Conservation (phyloP, 2,329 filamentous ascomycete genomes). For the Hymenoscyphus salicellus region DNA sequence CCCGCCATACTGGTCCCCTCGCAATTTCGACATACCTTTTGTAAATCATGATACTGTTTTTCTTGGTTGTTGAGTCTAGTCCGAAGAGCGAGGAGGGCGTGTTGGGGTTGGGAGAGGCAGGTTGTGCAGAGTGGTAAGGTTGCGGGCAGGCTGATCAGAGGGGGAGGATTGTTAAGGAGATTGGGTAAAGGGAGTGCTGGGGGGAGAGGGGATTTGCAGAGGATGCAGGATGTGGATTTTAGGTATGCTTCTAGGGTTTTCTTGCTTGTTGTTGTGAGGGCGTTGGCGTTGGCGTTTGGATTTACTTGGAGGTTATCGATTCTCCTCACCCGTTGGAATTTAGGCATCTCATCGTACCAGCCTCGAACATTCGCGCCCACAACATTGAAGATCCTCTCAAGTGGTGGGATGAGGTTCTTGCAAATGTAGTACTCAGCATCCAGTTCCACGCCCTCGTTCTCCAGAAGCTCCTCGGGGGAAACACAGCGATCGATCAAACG, state of each 20-base stretch:
- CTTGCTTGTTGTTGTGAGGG: conserved; percentile 29
- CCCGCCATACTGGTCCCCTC: conserved; percentile 63
- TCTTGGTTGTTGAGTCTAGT: conserved; percentile 61
- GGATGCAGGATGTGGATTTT: conserved; percentile 72
- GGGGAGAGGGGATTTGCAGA: conserved; percentile 57
- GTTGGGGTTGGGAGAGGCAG: conserved; percentile 55
- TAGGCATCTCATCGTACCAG: conserved; percentile 98
- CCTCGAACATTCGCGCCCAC: conserved; percentile 84
- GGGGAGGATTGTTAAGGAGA: neutral
- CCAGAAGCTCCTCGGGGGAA: conserved; percentile 76
- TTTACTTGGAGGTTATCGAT: neutral
- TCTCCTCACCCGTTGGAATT: conserved; percentile 71
- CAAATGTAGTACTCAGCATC: conserved; percentile 96
- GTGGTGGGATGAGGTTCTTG: conserved; percentile 90
- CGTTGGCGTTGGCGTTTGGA: neutral
- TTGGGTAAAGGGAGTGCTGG: conserved; percentile 38
- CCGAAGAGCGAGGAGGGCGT: conserved; percentile 63
- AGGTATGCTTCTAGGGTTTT: conserved; percentile 94
- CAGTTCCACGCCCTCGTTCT: conserved; percentile 72
- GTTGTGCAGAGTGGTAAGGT: conserved; percentile 43
- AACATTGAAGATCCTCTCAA: conserved; percentile 95
- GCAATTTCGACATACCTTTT: conserved; percentile 76
- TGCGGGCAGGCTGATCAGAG: conserved; percentile 37
- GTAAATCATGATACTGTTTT: conserved; percentile 59
- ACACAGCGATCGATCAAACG: conserved; percentile 87